These are phyloP conservation scores for Aristolochia californica DNA, from an alignment of 164 flowering plant genomes.

Conservation along the genomic window DNA sequence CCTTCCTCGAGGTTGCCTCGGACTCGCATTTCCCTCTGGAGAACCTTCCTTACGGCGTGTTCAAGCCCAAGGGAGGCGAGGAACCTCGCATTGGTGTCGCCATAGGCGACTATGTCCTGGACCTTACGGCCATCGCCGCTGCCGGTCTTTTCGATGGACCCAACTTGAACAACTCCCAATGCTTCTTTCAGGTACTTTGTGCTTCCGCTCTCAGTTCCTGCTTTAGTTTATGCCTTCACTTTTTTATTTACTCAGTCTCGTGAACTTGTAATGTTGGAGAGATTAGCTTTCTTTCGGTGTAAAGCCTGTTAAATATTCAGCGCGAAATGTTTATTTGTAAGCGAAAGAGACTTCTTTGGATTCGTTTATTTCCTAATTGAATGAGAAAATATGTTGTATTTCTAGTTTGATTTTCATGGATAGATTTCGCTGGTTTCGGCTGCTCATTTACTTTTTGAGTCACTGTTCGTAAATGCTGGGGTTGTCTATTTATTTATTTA, in stretches of 20 bases:
- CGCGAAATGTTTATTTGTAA: too few relatives aligned
- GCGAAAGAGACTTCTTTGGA: too few relatives aligned
- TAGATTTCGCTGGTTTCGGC: too few relatives aligned
- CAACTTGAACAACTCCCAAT: slow-evolving; percentile 45
- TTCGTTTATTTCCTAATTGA: too few relatives aligned
- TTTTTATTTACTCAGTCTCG: neutral
- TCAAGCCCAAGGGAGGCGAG: slow-evolving; percentile 35
- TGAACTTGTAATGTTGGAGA: too few relatives aligned
- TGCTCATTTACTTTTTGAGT: too few relatives aligned
- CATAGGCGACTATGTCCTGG: slow-evolving; percentile 77
- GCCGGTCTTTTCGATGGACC: slow-evolving; percentile 80
- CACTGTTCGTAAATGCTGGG: too few relatives aligned
- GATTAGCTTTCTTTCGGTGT: too few relatives aligned
- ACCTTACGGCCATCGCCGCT: slow-evolving; percentile 61
- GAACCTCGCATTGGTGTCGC: slow-evolving; percentile 73
- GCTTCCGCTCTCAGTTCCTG: neutral
- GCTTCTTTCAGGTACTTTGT: slow-evolving; percentile 60
- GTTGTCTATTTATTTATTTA: too few relatives aligned
- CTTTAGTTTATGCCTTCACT: neutral
- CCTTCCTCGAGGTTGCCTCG: slow-evolving; percentile 63
- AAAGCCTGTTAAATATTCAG: too few relatives aligned
- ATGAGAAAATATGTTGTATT: too few relatives aligned
- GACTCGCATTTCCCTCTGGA: slow-evolving; percentile 89
- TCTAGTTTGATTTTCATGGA: too few relatives aligned
- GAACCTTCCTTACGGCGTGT: slow-evolving; percentile 91